Percentiles rank a stretch among this genome's conserved stretches.
These are phyloP conservation scores for Hypoxylon sp. DNA, from an alignment of 2,329 filamentous ascomycete genomes.

Conservation along the genomic window DNA sequence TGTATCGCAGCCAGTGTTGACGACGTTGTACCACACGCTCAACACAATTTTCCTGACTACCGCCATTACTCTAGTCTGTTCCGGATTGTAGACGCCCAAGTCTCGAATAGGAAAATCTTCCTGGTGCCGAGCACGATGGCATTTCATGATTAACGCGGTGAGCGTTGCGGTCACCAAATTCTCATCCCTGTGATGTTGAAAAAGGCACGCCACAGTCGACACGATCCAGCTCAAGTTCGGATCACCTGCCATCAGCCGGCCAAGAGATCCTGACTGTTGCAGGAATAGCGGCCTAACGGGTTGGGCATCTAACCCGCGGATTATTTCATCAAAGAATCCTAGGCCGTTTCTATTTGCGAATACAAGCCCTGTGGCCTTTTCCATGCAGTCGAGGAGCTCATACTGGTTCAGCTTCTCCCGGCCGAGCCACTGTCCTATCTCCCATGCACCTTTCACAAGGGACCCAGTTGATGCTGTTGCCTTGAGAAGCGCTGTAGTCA, in stretches of 20 bases:
- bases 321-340: conserved; percentile 4
- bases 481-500: conserved; percentile 10
- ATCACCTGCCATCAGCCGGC: conserved; percentile 4
- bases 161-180: background rate
- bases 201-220: conserved; percentile 10
- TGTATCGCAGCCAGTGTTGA: conserved; percentile 10
- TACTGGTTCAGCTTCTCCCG: conserved; percentile 11
- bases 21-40: conserved; percentile 15
- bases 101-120: background rate
- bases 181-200: conserved; percentile 14
- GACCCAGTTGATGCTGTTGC: conserved; percentile 6
- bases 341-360: conserved; percentile 1
- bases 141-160: conserved; percentile 2
- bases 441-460: conserved; percentile 11
- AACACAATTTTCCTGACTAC: conserved; percentile 8
- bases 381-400: conserved; percentile 7
- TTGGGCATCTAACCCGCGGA: conserved; percentile 3
- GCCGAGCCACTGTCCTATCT: conserved; percentile 12
- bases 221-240: conserved; percentile 13
- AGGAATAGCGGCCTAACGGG: conserved; percentile 1
- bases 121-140: background rate
- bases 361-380: background rate
- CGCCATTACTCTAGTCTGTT: conserved; percentile 3
- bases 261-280: conserved; percentile 11
- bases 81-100: background rate